A percentile compares a stretch with the other conserved stretches of the same genome.
Evolutionary conservation across 1,284 basidiomycete genomes (phyloP).

Genomic region (Cerioporus squamosus): DNA sequence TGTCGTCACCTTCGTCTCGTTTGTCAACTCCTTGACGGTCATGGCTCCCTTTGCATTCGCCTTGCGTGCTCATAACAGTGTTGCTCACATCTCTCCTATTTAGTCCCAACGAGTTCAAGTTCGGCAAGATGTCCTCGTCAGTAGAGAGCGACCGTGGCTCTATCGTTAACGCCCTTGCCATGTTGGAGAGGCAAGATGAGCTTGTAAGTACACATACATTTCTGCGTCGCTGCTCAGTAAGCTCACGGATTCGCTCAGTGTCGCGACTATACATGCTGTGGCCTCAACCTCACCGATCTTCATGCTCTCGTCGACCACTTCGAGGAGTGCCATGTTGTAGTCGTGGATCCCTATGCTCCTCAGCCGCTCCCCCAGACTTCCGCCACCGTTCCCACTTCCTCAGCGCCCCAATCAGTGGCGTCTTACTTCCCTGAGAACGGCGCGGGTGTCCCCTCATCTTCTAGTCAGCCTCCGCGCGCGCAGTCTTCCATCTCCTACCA

Average conservation of each 20-base stretch:
- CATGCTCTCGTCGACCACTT: constrained; percentile 89
- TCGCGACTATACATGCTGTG: constrained; percentile 86
- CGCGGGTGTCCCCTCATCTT: constrained; percentile 25
- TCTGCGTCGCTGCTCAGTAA: not conserved
- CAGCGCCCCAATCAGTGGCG: constrained; percentile 38
- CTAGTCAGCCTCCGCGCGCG: constrained; percentile 36
- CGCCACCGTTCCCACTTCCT: constrained; percentile 32
- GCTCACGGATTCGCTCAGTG: constrained; percentile 45
- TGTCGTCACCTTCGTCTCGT: too few species aligned
- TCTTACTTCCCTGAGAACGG: constrained; percentile 31
- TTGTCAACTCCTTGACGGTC: too few species aligned
- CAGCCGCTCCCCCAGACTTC: constrained; percentile 30
- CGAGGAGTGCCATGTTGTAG: constrained; percentile 81
- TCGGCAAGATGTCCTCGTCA: constrained; percentile 58
- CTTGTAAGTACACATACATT: constrained; percentile 47
- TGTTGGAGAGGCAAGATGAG: constrained; percentile 73
- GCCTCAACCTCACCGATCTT: constrained; percentile 76
- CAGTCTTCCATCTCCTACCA: constrained; percentile 20
- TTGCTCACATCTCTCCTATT: not conserved
- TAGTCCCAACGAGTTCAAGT: constrained; percentile 59
- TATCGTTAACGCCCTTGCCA: constrained; percentile 66
- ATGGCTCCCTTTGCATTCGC: too few species aligned
- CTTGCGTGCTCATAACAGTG: not conserved
- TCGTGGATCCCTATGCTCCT: constrained; percentile 59
- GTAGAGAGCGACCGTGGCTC: constrained; percentile 64